A percentile compares a stretch with the other conserved stretches of the same genome.
phyloP scores from a whole-genome alignment of 805 yeast species.

The Starmerella stigmatis region DNA sequence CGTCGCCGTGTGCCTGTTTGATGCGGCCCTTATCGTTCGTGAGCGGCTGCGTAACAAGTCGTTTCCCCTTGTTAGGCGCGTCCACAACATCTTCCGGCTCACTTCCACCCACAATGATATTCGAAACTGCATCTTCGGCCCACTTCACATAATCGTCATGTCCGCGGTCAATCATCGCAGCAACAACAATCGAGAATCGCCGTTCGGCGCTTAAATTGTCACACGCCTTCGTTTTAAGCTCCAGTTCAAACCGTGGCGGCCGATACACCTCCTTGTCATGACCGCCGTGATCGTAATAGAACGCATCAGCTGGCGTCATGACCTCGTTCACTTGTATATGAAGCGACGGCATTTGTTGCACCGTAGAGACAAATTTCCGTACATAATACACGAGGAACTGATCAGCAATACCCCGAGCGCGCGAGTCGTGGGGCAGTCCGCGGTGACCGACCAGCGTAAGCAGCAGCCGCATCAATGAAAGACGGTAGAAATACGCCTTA shows the following conservation, averaged over 20 bases:
- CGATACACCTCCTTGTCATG: slow-evolving; percentile 31
- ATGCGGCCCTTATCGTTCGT: slow-evolving; percentile 23
- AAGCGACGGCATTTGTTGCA: slow-evolving; percentile 43
- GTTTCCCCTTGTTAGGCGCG: background rate
- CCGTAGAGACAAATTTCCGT: slow-evolving; percentile 43
- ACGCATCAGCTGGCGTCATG: slow-evolving; percentile 37
- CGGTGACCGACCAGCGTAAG: slow-evolving; percentile 42
- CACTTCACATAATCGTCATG: slow-evolving; percentile 37
- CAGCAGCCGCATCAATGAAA: slow-evolving; percentile 60
- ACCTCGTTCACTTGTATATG: slow-evolving; percentile 60
- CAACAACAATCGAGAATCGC: slow-evolving; percentile 42
- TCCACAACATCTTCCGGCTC: slow-evolving; percentile 4
- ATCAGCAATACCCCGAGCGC: slow-evolving; percentile 49
- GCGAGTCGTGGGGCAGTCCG: slow-evolving; percentile 37
- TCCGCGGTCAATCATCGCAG: slow-evolving; percentile 40
- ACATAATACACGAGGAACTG: slow-evolving; percentile 57
- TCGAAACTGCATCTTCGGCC: slow-evolving; percentile 25
- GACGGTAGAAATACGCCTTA: slow-evolving; percentile 47
- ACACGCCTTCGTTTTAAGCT: slow-evolving; percentile 25
- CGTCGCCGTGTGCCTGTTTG: slow-evolving; percentile 37
- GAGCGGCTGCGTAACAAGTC: slow-evolving; percentile 14
- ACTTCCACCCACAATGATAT: background rate
- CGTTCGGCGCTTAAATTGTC: slow-evolving; percentile 34
- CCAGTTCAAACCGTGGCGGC: slow-evolving; percentile 21
- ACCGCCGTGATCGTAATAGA: slow-evolving; percentile 51